Percentiles rank a stretch among this genome's conserved stretches.
Conservation (phyloP, 495 filamentous ascomycete genomes). For the Rusavskia elegans region DNA sequence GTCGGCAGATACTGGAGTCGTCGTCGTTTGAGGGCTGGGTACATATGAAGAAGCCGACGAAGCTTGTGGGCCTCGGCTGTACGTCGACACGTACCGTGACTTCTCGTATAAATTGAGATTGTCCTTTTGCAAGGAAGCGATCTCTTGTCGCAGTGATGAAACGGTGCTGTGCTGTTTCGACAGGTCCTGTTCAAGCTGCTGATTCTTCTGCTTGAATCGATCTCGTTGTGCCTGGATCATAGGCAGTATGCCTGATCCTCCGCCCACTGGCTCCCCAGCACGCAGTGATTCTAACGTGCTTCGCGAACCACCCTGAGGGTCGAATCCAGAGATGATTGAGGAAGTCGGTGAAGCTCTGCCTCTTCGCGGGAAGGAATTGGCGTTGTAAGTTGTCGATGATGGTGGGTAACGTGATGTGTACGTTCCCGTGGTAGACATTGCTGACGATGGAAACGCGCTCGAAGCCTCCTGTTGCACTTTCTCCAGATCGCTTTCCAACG, state of each 20-base stretch:
- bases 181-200: slow-evolving; percentile 80
- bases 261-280: slow-evolving; percentile 58
- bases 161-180: slow-evolving; percentile 67
- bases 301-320: slow-evolving; percentile 26
- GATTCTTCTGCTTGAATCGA: slow-evolving; percentile 92
- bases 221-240: slow-evolving; percentile 98
- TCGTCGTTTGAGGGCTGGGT: slow-evolving; percentile 57
- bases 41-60: slow-evolving; percentile 59
- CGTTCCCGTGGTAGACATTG: slow-evolving; percentile 85
- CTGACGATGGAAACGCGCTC: slow-evolving; percentile 69
- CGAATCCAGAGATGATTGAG: slow-evolving; percentile 93
- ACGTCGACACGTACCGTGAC: slow-evolving; percentile 87
- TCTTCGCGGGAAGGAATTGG: slow-evolving; percentile 34
- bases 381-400: slow-evolving; percentile 39
- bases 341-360: slow-evolving; percentile 80
- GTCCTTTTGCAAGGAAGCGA: slow-evolving; percentile 86
- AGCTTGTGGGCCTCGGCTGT: slow-evolving; percentile 53
- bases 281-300: slow-evolving; percentile 40
- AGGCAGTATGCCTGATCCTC: slow-evolving; percentile 79
- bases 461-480: slow-evolving; percentile 72
- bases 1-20: slow-evolving; percentile 43
- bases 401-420: slow-evolving; percentile 71
- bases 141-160: slow-evolving; percentile 76
- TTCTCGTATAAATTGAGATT: slow-evolving; percentile 97
- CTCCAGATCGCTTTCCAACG: slow-evolving; percentile 82